phyloP scores from a whole-genome alignment of 2,329 filamentous ascomycete genomes.

The Parastagonospora nodorum region DNA sequence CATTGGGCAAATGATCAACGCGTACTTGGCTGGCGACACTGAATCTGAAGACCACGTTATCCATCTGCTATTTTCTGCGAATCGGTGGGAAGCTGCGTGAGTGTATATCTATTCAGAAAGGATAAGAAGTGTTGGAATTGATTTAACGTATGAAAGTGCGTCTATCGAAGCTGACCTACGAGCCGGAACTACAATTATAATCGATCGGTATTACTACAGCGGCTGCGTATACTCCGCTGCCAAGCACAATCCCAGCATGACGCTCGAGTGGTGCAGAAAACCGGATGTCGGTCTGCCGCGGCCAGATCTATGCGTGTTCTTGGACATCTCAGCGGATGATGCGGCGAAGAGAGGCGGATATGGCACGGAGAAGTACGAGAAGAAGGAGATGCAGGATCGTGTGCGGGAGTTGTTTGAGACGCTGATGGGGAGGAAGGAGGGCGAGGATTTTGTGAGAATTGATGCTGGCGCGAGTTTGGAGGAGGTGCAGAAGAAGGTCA shows the following conservation, averaged over 20 bases:
- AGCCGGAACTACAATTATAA: slow-evolving; percentile 74
- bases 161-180: slow-evolving; percentile 55
- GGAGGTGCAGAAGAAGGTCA: slow-evolving; percentile 53
- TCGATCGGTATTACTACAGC: slow-evolving; percentile 94
- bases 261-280: slow-evolving; percentile 78
- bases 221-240: slow-evolving; percentile 92
- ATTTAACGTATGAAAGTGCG: slow-evolving; percentile 22
- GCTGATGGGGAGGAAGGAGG: slow-evolving; percentile 54
- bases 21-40: slow-evolving; percentile 73
- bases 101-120: slow-evolving; percentile 10
- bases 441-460: slow-evolving; percentile 58
- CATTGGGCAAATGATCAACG: slow-evolving; percentile 85
- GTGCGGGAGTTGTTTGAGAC: slow-evolving; percentile 75
- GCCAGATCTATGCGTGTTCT: slow-evolving; percentile 85
- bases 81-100: slow-evolving; percentile 76
- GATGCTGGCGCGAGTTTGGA: slow-evolving; percentile 60
- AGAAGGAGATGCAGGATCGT: slow-evolving; percentile 76
- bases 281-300: slow-evolving; percentile 86
- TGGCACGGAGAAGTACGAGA: slow-evolving; percentile 89
- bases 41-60: slow-evolving; percentile 87
- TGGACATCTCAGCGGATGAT: slow-evolving; percentile 76
- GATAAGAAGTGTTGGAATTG: background rate
- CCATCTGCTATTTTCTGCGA: slow-evolving; percentile 87
- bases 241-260: slow-evolving; percentile 73
- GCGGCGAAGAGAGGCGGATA: slow-evolving; percentile 82